phyloP scores from a whole-genome alignment of 108 stramenopile species.

The Cyclostephanos tholiformis region DNA sequence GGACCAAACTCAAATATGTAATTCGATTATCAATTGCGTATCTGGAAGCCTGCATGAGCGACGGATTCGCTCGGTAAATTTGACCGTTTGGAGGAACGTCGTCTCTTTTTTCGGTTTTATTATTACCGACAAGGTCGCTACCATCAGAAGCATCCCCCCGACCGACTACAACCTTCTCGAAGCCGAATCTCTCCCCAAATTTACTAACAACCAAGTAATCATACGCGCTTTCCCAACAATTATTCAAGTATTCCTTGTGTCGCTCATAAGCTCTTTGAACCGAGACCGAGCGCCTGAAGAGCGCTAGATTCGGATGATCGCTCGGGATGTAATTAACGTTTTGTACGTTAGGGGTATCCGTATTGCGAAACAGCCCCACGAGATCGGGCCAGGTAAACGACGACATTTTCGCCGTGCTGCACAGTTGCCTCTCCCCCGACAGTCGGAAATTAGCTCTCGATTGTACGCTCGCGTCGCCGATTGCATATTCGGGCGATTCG shows the following conservation, averaged over 20 bases:
- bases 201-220: slow-evolving; percentile 44
- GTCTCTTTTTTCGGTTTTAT: background rate
- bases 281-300: slow-evolving; percentile 32
- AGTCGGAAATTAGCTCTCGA: background rate
- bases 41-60: slow-evolving; percentile 33
- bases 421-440: background rate
- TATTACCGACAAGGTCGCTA: background rate
- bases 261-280: slow-evolving; percentile 21
- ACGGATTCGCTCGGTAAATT: slow-evolving; percentile 33
- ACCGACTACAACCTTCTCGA: slow-evolving; percentile 20
- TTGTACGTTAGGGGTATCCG: background rate
- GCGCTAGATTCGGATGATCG: slow-evolving; percentile 44
- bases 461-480: background rate
- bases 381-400: slow-evolving; percentile 44
- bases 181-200: slow-evolving; percentile 46
- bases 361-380: slow-evolving; percentile 25
- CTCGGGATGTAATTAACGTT: slow-evolving; percentile 25
- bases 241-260: slow-evolving; percentile 30
- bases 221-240: slow-evolving; percentile 41
- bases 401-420: background rate
- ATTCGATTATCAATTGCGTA: slow-evolving; percentile 23
- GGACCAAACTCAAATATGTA: slow-evolving; percentile 48
- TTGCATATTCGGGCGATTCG: background rate
- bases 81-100: slow-evolving; percentile 17
- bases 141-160: slow-evolving; percentile 6